These are phyloP conservation scores for Globisporangium iwayamae DNA, from an alignment of 352 stramenopile species.

Conservation along the genomic window DNA sequence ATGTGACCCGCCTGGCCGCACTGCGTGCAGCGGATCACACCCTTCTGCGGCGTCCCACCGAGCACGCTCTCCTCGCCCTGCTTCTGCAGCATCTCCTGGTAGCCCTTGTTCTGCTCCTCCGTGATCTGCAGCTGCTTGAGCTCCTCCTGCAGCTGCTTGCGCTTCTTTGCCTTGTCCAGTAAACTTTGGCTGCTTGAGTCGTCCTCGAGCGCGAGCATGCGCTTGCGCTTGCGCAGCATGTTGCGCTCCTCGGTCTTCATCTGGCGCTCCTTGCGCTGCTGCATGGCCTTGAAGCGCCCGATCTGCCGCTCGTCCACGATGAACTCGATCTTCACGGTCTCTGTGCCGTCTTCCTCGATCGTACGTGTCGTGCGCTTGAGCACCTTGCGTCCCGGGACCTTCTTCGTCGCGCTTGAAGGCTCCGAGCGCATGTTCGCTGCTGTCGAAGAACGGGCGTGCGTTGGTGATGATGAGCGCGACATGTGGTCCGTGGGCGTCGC, in stretches of 20 bases:
- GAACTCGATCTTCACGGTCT: constrained; percentile 77
- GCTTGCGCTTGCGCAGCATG: constrained; percentile 74
- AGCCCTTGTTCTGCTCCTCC: constrained; percentile 79
- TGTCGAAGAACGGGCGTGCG: constrained; percentile 20
- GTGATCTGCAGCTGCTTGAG: constrained; percentile 83
- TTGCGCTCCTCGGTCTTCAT: constrained; percentile 70
- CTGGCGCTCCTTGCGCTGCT: constrained; percentile 72
- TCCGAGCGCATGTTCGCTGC: constrained; percentile 7
- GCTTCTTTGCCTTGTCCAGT: constrained; percentile 73
- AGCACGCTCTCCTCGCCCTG: constrained; percentile 46
- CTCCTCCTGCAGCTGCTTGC: constrained; percentile 82
- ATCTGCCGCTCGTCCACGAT: constrained; percentile 74
- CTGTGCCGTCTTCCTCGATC: constrained; percentile 77
- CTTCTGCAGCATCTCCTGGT: constrained; percentile 81
- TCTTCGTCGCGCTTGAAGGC: constrained; percentile 30
- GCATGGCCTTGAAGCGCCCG: constrained; percentile 67
- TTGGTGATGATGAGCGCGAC: constrained; percentile 66
- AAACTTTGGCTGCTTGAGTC: constrained; percentile 27
- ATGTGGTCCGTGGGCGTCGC: constrained; percentile 62
- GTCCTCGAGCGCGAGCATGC: constrained; percentile 69
- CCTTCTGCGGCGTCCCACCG: constrained; percentile 41
- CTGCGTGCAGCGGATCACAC: constrained; percentile 75
- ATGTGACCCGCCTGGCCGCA: constrained; percentile 80
- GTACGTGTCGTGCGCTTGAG: constrained; percentile 72
- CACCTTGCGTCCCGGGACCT: constrained; percentile 49